phyloP scores from a whole-genome alignment of 2,329 filamentous ascomycete genomes.

The Aspergillus sp. region DNA sequence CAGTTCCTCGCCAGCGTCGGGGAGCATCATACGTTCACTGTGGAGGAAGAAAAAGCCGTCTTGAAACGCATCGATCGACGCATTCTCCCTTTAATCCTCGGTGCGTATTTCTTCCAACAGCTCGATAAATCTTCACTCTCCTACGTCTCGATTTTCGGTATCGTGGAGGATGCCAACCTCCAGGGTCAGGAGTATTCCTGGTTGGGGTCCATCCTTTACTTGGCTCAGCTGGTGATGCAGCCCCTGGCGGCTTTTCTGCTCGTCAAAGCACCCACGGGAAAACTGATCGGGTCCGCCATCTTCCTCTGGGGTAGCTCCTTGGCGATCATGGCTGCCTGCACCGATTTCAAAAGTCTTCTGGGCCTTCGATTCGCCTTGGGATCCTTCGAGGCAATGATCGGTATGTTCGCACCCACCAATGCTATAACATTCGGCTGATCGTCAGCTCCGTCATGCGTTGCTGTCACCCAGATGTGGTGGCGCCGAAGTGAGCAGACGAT shows the following conservation, averaged over 20 bases:
- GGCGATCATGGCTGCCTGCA: constrained; percentile 53
- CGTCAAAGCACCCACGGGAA: constrained; percentile 48
- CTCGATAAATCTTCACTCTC: constrained; percentile 46
- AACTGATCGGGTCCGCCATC: constrained; percentile 54
- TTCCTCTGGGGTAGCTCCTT: constrained; percentile 55
- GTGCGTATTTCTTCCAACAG: constrained; percentile 60
- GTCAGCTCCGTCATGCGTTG: constrained; percentile 53
- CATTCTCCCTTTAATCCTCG: constrained; percentile 52
- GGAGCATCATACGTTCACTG: constrained; percentile 37
- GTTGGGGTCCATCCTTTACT: constrained; percentile 61
- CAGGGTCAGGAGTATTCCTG: constrained; percentile 55
- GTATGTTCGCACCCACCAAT: not conserved
- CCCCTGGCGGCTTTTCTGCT: constrained; percentile 52
- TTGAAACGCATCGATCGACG: constrained; percentile 47
- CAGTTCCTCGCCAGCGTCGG: constrained; percentile 12
- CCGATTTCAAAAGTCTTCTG: constrained; percentile 48
- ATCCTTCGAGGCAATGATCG: constrained; percentile 33
- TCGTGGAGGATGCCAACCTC: constrained; percentile 49
- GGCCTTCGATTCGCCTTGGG: constrained; percentile 48
- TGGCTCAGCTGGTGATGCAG: constrained; percentile 61
- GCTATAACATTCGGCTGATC: not conserved
- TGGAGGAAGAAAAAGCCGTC: constrained; percentile 48
- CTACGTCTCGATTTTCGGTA: constrained; percentile 35
- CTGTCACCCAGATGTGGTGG: constrained; percentile 64
- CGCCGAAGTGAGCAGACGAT: constrained; percentile 59